Evolutionary conservation across 176 grass and related monocot species (phyloP).

Genomic region (Zoysia japonica): DNA sequence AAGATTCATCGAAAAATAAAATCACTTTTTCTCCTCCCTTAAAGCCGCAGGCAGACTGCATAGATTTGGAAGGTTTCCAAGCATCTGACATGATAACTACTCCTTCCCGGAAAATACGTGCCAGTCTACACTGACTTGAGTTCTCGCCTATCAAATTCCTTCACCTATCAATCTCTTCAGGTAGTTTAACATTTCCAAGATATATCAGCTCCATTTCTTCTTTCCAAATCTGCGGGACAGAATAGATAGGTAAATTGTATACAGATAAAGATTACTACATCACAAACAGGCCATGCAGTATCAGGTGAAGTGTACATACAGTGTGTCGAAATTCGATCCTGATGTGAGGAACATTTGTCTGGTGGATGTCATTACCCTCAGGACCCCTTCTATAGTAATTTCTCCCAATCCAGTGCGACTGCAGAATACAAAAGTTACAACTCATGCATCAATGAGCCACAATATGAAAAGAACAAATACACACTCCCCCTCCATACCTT

Average conservation of each 20-base stretch:
- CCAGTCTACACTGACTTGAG: conserved; percentile 4
- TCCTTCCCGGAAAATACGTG: background rate
- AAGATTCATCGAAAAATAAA: conserved; percentile 45
- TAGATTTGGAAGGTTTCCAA: background rate
- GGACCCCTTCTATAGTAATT: conserved; percentile 84
- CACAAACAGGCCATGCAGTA: background rate
- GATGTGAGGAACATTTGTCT: conserved; percentile 93
- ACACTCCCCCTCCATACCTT: conserved; percentile 52
- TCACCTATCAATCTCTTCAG: conserved; percentile 75
- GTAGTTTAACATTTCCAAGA: conserved; percentile 55
- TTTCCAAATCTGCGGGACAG: conserved; percentile 75
- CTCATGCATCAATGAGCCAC: background rate
- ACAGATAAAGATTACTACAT: background rate
- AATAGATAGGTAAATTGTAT: background rate
- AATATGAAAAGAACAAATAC: background rate
- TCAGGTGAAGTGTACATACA: conserved; percentile 31
- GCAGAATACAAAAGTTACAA: conserved; percentile 26
- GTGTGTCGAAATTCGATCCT: conserved; percentile 83
- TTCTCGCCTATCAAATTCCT: background rate
- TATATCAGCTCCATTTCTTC: conserved; percentile 83
- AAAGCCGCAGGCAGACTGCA: background rate
- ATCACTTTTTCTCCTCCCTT: conserved; percentile 37
- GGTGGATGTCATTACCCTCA: conserved; percentile 81
- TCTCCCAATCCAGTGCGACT: conserved; percentile 92
- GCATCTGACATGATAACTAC: background rate